Percentiles rank a stretch among this genome's conserved stretches.
Evolutionary conservation across 208 protist species (phyloP).

Genomic region (Crithidia expoeki): DNA sequence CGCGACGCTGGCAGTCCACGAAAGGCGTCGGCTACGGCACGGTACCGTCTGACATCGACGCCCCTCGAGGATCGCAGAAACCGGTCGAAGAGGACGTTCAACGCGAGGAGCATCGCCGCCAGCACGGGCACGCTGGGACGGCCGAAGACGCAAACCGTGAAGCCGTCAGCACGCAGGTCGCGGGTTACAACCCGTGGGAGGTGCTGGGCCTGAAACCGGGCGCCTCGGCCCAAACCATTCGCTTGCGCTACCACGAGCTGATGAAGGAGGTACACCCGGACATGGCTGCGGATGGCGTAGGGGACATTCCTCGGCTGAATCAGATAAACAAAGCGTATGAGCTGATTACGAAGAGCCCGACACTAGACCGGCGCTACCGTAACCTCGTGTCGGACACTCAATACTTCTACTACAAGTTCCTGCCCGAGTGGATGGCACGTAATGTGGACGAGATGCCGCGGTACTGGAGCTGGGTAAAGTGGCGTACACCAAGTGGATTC

Average conservation of each 20-base stretch:
- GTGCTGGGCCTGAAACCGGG: slow-evolving; percentile 82
- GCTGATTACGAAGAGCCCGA: slow-evolving; percentile 88
- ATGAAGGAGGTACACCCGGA: slow-evolving; percentile 88
- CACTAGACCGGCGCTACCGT: slow-evolving; percentile 86
- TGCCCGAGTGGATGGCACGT: slow-evolving; percentile 91
- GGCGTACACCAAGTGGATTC: slow-evolving; percentile 71
- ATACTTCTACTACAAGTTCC: slow-evolving; percentile 88
- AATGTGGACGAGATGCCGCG: slow-evolving; percentile 93
- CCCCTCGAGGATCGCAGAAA: slow-evolving; percentile 47
- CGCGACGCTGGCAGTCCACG: slow-evolving; percentile 31
- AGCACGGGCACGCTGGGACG: slow-evolving; percentile 29
- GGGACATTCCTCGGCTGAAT: slow-evolving; percentile 82
- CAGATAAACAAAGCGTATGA: slow-evolving; percentile 92
- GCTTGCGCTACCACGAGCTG: slow-evolving; percentile 85
- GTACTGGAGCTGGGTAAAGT: slow-evolving; percentile 90
- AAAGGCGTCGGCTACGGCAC: slow-evolving; percentile 48
- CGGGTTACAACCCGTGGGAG: slow-evolving; percentile 87
- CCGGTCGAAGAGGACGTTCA: slow-evolving; percentile 60
- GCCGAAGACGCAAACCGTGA: slow-evolving; percentile 43
- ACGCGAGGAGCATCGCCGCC: slow-evolving; percentile 41
- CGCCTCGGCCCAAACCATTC: slow-evolving; percentile 72
- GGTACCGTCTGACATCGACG: slow-evolving; percentile 71
- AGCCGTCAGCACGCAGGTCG: slow-evolving; percentile 46
- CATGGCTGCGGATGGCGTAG: slow-evolving; percentile 65
- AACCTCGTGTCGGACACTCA: slow-evolving; percentile 87